These are phyloP conservation scores for Venturiaceae sp. DNA, from an alignment of 2,329 filamentous ascomycete species.

Conservation along the genomic window DNA sequence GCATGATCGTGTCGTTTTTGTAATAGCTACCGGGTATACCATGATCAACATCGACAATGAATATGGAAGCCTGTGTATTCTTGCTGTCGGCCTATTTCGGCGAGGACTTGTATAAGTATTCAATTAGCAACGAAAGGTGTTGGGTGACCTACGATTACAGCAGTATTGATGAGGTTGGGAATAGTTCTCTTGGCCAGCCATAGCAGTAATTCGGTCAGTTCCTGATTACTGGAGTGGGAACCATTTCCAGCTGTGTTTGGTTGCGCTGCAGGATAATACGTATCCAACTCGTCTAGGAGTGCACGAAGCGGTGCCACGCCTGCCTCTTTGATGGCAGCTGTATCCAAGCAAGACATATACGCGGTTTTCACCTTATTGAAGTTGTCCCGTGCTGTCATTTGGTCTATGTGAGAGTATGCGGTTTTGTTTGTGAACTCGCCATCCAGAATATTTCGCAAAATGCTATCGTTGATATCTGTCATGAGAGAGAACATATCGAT, in stretches of 20 bases:
- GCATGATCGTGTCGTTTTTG: background rate
- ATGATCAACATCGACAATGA: background rate
- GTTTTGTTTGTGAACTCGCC: background rate
- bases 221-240: background rate
- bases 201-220: background rate
- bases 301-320: slow-evolving; percentile 47
- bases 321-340: slow-evolving; percentile 43
- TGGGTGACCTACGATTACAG: background rate
- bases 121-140: background rate
- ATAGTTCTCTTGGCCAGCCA: background rate
- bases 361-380: slow-evolving; percentile 56
- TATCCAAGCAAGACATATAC: slow-evolving; percentile 58
- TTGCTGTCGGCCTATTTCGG: background rate
- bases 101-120: background rate
- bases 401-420: background rate
- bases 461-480: background rate
- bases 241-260: background rate
- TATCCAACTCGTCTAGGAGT: slow-evolving; percentile 35
- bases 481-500: slow-evolving; percentile 1
- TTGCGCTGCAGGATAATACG: slow-evolving; percentile 10
- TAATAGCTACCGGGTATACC: background rate
- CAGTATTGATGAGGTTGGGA: background rate
- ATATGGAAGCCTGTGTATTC: background rate
- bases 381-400: slow-evolving; percentile 43
- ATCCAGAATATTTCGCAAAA: slow-evolving; percentile 5